Percentiles rank a stretch among this genome's conserved stretches.
phyloP scores from a whole-genome alignment of 192 early-diverging fungal species.

The Coemansia sp. region DNA sequence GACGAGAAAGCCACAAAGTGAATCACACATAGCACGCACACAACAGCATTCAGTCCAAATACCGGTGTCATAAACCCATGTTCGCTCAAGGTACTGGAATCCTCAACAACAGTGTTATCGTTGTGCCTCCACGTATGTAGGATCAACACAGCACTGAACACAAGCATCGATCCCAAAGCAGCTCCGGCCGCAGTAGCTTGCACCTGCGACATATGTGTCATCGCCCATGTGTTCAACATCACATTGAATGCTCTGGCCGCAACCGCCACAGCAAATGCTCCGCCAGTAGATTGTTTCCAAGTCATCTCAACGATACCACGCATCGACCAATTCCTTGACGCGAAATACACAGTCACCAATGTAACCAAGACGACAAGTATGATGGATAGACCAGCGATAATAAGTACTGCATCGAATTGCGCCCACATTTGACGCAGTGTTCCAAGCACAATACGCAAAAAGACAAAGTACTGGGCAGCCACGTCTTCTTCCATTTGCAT shows the following conservation, averaged over 20 bases:
- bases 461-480: conserved; percentile 43
- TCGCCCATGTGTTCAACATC: neutral
- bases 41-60: conserved; percentile 52
- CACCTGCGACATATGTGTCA: conserved; percentile 9
- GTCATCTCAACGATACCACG: conserved; percentile 2
- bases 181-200: conserved; percentile 23
- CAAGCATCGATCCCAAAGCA: conserved; percentile 10
- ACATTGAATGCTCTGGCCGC: conserved; percentile 10
- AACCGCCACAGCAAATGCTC: conserved; percentile 8
- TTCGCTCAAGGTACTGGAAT: conserved; percentile 11
- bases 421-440: conserved; percentile 86
- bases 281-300: conserved; percentile 1
- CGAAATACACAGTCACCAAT: conserved; percentile 6
- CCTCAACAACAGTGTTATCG: neutral
- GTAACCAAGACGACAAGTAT: conserved; percentile 22
- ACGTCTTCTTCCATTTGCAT: conserved; percentile 28
- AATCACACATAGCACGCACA: conserved; percentile 27
- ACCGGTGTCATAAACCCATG: conserved; percentile 62
- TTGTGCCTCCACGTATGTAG: neutral
- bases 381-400: conserved; percentile 65
- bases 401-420: conserved; percentile 80
- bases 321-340: conserved; percentile 7
- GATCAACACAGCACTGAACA: conserved; percentile 11
- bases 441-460: conserved; percentile 61
- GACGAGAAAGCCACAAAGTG: conserved; percentile 72